A percentile compares a stretch with the other conserved stretches of the same genome.
phyloP scores from a whole-genome alignment of 179 eudicot species.

The Silene coronaria region DNA sequence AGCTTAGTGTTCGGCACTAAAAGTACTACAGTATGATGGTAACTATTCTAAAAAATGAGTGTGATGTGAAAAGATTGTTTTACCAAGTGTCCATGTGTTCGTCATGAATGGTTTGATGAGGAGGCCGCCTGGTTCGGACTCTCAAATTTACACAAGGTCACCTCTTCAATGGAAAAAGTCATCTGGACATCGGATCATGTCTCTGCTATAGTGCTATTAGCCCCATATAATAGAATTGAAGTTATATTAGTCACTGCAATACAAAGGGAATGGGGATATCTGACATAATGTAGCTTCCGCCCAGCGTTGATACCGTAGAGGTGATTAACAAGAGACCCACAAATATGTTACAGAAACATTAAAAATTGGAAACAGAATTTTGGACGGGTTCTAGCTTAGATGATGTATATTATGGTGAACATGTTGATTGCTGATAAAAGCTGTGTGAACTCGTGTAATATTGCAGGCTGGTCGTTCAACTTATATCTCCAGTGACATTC shows the following conservation, averaged over 20 bases:
- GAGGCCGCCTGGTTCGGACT: not conserved
- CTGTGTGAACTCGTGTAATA: not conserved
- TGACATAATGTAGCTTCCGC: not conserved
- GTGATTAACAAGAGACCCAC: not conserved
- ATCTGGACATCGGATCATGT: no score
- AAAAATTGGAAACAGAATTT: not conserved
- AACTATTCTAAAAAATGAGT: not conserved
- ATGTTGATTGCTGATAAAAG: not conserved
- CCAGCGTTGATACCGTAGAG: not conserved
- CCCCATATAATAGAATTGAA: not conserved
- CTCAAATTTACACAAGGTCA: not conserved
- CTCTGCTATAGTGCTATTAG: no score
- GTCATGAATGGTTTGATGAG: not conserved
- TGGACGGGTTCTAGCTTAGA: not conserved
- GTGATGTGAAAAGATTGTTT: not conserved
- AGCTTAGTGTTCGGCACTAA: no score
- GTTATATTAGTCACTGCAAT: not conserved
- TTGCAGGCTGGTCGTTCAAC: constrained; percentile 90
- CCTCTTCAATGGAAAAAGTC: not conserved
- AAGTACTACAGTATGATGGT: not conserved
- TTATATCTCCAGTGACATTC: constrained; percentile 58
- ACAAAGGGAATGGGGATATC: not conserved
- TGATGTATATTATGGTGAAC: not conserved
- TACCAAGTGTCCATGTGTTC: not conserved
- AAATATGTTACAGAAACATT: not conserved